Conservation (phyloP, 2,329 filamentous ascomycete species). For the Didymella sp. region DNA sequence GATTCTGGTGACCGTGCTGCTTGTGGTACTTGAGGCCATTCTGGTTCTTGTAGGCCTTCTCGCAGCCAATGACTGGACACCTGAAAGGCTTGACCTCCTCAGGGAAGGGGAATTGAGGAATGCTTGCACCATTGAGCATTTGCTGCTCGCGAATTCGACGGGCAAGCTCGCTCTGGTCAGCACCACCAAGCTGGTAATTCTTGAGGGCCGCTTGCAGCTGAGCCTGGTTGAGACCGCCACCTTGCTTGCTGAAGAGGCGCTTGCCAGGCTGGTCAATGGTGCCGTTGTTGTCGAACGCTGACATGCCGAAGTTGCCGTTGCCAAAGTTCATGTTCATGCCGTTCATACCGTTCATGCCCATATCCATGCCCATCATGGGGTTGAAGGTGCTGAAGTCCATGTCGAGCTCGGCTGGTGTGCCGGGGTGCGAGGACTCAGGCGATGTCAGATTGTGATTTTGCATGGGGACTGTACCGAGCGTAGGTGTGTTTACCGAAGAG, state of each 20-base stretch:
- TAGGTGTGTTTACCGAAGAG: slow-evolving; percentile 95
- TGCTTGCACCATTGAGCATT: slow-evolving; percentile 60
- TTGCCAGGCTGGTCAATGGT: slow-evolving; percentile 93
- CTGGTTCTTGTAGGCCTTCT: slow-evolving; percentile 99
- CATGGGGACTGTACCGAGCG: slow-evolving; percentile 78
- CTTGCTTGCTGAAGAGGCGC: slow-evolving; percentile 83
- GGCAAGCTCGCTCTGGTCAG: slow-evolving; percentile 73
- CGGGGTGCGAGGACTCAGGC: slow-evolving; percentile 71
- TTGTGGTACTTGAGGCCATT: slow-evolving; percentile 95
- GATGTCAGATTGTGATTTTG: slow-evolving; percentile 65
- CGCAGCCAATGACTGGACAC: slow-evolving; percentile 96
- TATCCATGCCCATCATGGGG: slow-evolving; percentile 45
- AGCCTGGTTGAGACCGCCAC: slow-evolving; percentile 71
- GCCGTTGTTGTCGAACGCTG: slow-evolving; percentile 50
- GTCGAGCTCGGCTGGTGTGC: slow-evolving; percentile 76
- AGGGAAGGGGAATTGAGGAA: slow-evolving; percentile 54
- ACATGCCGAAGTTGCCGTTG: slow-evolving; percentile 51
- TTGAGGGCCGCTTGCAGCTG: slow-evolving; percentile 78
- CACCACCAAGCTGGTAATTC: slow-evolving; percentile 71
- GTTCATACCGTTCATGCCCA: slow-evolving; percentile 38
- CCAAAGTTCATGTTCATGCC: slow-evolving; percentile 46
- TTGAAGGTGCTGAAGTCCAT: slow-evolving; percentile 65
- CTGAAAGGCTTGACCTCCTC: slow-evolving; percentile 98
- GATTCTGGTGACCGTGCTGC: slow-evolving; percentile 91
- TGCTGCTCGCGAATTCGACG: slow-evolving; percentile 70